Conservation (phyloP, 345 rosid species). For the Linum trigynum region DNA sequence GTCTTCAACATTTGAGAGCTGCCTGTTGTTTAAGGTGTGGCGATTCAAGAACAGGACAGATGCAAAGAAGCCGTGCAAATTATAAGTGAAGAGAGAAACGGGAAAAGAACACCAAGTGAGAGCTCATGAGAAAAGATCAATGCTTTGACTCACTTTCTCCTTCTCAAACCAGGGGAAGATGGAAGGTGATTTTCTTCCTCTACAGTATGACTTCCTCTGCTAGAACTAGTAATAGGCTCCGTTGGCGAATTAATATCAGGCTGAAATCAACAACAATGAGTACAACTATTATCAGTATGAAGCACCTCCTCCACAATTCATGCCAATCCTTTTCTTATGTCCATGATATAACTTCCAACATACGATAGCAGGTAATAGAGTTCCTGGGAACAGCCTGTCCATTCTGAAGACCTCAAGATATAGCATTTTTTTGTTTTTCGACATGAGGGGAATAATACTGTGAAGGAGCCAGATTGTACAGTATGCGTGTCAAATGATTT, state of each 20-base stretch:
- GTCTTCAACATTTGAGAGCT: conserved; percentile 35
- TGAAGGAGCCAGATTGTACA: neutral
- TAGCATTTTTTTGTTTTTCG: neutral
- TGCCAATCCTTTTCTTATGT: neutral
- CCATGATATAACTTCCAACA: no score
- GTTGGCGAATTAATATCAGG: conserved; percentile 30
- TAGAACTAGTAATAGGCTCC: conserved; percentile 27
- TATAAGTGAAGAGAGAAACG: neutral
- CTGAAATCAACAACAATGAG: conserved; percentile 21
- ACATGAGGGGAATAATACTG: neutral
- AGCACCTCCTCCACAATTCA: neutral
- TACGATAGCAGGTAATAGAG: neutral
- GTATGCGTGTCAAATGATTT: neutral
- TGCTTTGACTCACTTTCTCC: conserved; percentile 52
- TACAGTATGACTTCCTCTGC: conserved; percentile 29
- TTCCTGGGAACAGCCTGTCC: no score
- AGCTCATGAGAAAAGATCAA: conserved; percentile 4
- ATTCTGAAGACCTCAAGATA: neutral
- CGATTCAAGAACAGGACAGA: conserved; percentile 6
- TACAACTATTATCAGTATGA: neutral
- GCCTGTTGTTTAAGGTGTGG: conserved; percentile 30
- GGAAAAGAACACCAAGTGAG: neutral
- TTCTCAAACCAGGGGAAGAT: conserved; percentile 62
- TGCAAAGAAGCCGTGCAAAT: neutral
- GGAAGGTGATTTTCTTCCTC: conserved; percentile 38